phyloP scores from a whole-genome alignment of 2,329 filamentous ascomycete genomes.

The Aspergillus latus region DNA sequence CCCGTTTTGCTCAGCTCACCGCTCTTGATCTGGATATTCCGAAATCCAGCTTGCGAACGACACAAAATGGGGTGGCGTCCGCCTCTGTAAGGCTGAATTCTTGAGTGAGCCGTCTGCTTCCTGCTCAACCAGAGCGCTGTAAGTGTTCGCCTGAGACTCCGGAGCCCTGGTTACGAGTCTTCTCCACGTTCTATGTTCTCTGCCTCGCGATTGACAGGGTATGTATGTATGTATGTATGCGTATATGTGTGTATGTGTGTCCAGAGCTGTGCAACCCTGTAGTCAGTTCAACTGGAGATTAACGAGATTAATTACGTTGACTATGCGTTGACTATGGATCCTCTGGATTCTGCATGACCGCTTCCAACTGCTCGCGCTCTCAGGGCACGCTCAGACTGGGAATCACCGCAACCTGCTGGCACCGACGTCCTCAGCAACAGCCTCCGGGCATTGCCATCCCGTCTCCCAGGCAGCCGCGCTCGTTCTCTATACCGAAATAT shows the following conservation, averaged over 20 bases:
- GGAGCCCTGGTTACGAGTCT: not conserved
- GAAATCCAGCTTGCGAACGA: constrained; percentile 1
- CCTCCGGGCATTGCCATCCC: not conserved
- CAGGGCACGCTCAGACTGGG: not conserved
- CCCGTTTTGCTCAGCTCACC: constrained; percentile 22
- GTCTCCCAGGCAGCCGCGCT: not conserved
- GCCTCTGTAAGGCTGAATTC: constrained; percentile 6
- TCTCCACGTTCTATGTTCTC: not conserved
- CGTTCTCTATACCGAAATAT: not conserved
- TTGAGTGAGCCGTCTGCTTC: not conserved
- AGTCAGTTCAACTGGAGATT: not conserved
- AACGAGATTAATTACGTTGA: not conserved
- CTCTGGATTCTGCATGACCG: not conserved
- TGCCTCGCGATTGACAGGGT: not conserved
- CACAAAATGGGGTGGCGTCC: constrained; percentile 5
- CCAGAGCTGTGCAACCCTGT: constrained; percentile 3
- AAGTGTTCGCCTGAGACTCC: not conserved
- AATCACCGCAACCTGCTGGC: not conserved
- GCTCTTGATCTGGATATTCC: constrained; percentile 17
- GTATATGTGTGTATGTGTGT: no score
- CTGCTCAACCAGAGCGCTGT: not conserved
- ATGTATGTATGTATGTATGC: not conserved
- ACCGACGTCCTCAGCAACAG: no score
- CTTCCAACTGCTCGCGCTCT: not conserved
- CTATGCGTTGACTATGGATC: constrained; percentile 9